Evolutionary conservation across 2,329 filamentous ascomycete genomes (phyloP).

Genomic region (Alternaria sp.): DNA sequence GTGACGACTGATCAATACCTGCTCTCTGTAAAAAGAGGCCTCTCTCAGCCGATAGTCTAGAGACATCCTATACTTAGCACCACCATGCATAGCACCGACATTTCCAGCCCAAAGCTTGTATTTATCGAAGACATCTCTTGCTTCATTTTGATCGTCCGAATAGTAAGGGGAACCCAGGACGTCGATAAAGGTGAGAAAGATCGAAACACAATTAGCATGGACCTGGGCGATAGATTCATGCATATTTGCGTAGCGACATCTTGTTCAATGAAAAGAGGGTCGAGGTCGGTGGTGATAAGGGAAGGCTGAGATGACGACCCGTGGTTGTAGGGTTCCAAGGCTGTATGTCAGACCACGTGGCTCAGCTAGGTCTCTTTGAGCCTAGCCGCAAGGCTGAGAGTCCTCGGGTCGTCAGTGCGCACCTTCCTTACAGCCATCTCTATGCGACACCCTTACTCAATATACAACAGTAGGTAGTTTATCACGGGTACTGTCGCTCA

Average conservation of each 20-base stretch:
- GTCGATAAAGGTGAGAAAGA: neutral
- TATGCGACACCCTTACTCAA: too few species aligned
- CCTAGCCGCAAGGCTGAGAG: too few species aligned
- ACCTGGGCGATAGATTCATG: neutral
- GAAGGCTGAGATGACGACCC: too few species aligned
- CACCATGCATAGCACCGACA: neutral
- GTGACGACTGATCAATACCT: neutral
- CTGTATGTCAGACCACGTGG: too few species aligned
- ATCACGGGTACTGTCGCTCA: too few species aligned
- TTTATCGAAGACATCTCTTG: neutral
- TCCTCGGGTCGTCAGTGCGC: too few species aligned
- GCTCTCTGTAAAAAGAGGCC: neutral
- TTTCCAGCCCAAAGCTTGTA: neutral
- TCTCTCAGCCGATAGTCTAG: neutral
- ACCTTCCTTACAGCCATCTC: too few species aligned
- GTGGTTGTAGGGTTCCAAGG: too few species aligned
- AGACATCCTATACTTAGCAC: neutral
- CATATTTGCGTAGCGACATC: neutral
- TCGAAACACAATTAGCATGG: neutral
- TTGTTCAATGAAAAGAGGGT: fast-evolving
- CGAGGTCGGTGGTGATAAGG: too few species aligned
- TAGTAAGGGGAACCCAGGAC: neutral
- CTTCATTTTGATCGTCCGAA: fast-evolving
- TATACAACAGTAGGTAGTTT: too few species aligned
- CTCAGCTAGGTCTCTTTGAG: too few species aligned